phyloP scores from a whole-genome alignment of 108 stramenopile species.

The Mediolabrus comicus region DNA sequence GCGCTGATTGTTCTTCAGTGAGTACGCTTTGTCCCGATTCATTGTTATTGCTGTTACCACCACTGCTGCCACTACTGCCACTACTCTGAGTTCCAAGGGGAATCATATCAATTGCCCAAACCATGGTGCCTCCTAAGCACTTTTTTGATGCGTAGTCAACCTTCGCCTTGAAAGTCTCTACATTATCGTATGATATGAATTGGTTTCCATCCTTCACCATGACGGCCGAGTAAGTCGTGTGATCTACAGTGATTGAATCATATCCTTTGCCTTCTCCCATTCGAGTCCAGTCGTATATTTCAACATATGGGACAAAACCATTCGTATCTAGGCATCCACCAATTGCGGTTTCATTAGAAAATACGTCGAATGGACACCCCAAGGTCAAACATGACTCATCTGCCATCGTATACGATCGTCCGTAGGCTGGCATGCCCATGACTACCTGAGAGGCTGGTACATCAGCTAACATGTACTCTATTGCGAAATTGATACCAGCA shows the following conservation, averaged over 20 bases:
- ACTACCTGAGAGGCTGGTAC: conserved; percentile 42
- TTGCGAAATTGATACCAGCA: conserved; percentile 24
- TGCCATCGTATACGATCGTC: conserved; percentile 37
- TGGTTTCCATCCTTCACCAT: conserved; percentile 41
- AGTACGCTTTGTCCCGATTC: conserved; percentile 10
- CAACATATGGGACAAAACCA: conserved; percentile 44
- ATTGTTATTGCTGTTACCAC: neutral
- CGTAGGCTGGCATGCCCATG: conserved; percentile 48
- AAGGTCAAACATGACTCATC: conserved; percentile 33
- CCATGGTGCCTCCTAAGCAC: conserved; percentile 42
- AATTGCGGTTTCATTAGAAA: conserved; percentile 39
- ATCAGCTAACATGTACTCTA: conserved; percentile 42
- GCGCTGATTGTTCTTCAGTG: conserved; percentile 9
- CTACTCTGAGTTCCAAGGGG: conserved; percentile 15
- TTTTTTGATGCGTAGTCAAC: conserved; percentile 40
- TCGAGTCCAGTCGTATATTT: conserved; percentile 36
- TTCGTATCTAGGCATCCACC: conserved; percentile 41
- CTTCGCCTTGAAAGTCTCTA: conserved; percentile 39
- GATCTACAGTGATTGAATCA: conserved; percentile 34
- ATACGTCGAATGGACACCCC: conserved; percentile 35
- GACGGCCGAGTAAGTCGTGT: conserved; percentile 17
- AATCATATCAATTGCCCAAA: conserved; percentile 46
- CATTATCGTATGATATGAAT: conserved; percentile 45
- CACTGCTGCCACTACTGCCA: conserved; percentile 4
- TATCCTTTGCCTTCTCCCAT: conserved; percentile 39